phyloP scores from a whole-genome alignment of 2,329 filamentous ascomycete species.

The Septoria linicola region DNA sequence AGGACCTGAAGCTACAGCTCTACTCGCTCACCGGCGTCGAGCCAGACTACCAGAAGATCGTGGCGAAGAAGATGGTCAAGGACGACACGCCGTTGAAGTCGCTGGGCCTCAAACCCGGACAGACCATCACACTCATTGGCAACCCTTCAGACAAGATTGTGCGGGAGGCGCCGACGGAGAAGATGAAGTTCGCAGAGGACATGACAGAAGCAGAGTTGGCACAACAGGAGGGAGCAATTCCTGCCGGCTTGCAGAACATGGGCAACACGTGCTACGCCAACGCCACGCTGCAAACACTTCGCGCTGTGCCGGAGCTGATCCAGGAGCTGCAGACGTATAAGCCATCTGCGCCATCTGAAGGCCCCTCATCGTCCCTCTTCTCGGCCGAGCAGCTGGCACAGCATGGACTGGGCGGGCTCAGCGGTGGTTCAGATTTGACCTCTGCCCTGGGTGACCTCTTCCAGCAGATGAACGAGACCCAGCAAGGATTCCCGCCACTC shows the following conservation, averaged over 20 bases:
- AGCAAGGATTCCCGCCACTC: constrained; percentile 79
- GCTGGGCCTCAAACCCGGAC: constrained; percentile 79
- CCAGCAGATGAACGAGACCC: constrained; percentile 84
- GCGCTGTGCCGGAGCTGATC: constrained; percentile 87
- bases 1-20: constrained; percentile 92
- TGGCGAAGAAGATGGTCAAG: constrained; percentile 93
- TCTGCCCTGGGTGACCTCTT: constrained; percentile 78
- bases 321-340: constrained; percentile 68
- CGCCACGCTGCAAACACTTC: constrained; percentile 89
- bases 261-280: constrained; percentile 99
- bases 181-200: constrained; percentile 87
- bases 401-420: constrained; percentile 58
- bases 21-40: constrained; percentile 95
- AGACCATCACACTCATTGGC: constrained; percentile 95
- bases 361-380: constrained; percentile 34
- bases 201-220: constrained; percentile 95
- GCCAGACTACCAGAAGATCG: constrained; percentile 91
- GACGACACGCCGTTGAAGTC: constrained; percentile 86
- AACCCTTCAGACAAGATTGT: constrained; percentile 68
- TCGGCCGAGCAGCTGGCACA: constrained; percentile 42
- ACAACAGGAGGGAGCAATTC: constrained; percentile 76
- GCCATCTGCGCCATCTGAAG: constrained; percentile 25
- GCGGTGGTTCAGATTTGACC: constrained; percentile 68
- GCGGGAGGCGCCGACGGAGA: constrained; percentile 70
- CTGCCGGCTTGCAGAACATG: constrained; percentile 84